A percentile compares a stretch with the other conserved stretches of the same genome.
These are phyloP conservation scores for Paxillus involutus DNA, from an alignment of 768 basidiomycete species.

Conservation along the genomic window DNA sequence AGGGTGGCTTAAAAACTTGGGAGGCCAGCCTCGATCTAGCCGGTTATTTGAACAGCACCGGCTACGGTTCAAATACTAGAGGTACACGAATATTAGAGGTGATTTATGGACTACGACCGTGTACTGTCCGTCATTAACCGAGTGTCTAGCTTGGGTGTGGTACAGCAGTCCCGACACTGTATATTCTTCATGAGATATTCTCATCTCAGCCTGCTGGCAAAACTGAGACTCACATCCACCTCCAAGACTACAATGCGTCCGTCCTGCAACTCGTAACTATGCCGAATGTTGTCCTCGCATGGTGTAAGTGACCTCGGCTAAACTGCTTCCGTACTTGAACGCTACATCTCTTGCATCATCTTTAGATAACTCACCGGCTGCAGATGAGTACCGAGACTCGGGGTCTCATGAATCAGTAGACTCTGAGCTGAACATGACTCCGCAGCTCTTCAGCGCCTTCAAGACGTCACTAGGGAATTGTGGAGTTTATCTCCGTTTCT, in stretches of 20 bases:
- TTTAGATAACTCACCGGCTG: slow-evolving; percentile 62
- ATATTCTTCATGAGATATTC: slow-evolving; percentile 65
- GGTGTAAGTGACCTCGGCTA: slow-evolving; percentile 60
- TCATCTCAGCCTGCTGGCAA: slow-evolving; percentile 22
- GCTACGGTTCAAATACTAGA: slow-evolving; percentile 20
- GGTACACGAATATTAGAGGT: slow-evolving; percentile 78
- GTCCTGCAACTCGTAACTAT: slow-evolving; percentile 78
- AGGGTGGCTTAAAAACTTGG: slow-evolving; percentile 98
- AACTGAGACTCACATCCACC: slow-evolving; percentile 55
- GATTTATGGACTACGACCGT: neutral
- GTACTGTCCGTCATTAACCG: slow-evolving; percentile 1
- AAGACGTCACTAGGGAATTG: slow-evolving; percentile 50
- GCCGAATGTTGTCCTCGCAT: slow-evolving; percentile 75
- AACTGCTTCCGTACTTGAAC: neutral
- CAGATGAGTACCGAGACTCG: slow-evolving; percentile 42
- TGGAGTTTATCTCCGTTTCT: slow-evolving; percentile 68
- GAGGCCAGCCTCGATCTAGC: slow-evolving; percentile 92
- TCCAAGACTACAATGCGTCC: slow-evolving; percentile 91
- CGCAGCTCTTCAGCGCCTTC: slow-evolving; percentile 66
- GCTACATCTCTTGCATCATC: neutral
- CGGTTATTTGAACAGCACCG: slow-evolving; percentile 50
- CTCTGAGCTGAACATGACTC: slow-evolving; percentile 67
- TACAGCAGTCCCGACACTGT: slow-evolving; percentile 82
- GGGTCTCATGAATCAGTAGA: slow-evolving; percentile 24
- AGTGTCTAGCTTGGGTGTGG: slow-evolving; percentile 82